Conservation (phyloP, 768 basidiomycete species). For the Lentinula boryana region DNA sequence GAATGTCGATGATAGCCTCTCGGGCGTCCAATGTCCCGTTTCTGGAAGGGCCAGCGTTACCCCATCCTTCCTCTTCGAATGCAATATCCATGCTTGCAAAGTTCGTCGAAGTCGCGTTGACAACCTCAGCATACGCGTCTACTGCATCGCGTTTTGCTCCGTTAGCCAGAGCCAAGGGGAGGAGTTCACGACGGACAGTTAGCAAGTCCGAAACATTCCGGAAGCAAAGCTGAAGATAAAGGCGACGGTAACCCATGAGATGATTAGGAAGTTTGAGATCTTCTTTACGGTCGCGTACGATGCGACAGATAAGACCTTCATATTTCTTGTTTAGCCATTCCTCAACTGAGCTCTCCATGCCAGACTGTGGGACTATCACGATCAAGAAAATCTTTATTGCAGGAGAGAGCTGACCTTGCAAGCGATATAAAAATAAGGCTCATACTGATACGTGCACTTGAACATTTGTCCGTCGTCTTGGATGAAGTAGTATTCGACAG, state of each 20-base stretch:
- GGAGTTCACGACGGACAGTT: constrained; percentile 77
- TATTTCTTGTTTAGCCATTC: constrained; percentile 95
- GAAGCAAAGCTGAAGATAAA: constrained; percentile 86
- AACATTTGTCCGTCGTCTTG: constrained; percentile 96
- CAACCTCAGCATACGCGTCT: constrained; percentile 96
- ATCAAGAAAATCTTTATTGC: neutral
- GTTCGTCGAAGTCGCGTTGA: constrained; percentile 63
- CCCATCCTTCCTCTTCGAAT: constrained; percentile 53
- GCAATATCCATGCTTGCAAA: constrained; percentile 61
- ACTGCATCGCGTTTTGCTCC: constrained; percentile 90
- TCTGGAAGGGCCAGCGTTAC: constrained; percentile 22
- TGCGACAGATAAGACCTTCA: constrained; percentile 78
- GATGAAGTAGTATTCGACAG: constrained; percentile 96
- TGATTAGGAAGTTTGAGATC: constrained; percentile 96
- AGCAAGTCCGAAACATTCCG: constrained; percentile 92
- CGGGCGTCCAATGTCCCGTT: constrained; percentile 55
- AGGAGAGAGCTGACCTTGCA: constrained; percentile 66
- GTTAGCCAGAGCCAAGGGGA: constrained; percentile 87
- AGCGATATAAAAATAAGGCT: constrained; percentile 91
- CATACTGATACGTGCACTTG: constrained; percentile 88
- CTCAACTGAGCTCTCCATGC: constrained; percentile 85
- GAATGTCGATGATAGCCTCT: constrained; percentile 88
- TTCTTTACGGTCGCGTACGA: constrained; percentile 81
- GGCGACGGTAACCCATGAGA: constrained; percentile 86
- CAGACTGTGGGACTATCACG: constrained; percentile 41